Evolutionary conservation across 768 basidiomycete genomes (phyloP).

Genomic region (Ramaria rubella): DNA sequence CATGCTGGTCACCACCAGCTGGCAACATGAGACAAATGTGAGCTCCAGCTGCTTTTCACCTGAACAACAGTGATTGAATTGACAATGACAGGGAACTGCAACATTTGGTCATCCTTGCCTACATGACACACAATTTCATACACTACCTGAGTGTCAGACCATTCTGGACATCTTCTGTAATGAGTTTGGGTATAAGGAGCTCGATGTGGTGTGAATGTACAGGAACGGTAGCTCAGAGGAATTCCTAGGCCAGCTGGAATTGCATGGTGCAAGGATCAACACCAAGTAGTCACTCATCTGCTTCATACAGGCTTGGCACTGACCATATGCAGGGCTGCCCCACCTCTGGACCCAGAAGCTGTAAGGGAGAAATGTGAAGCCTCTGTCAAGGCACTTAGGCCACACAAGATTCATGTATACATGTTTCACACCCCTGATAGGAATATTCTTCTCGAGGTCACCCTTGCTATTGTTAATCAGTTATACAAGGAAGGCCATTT

Average conservation of each 20-base stretch:
- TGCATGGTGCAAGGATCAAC: conserved; percentile 37
- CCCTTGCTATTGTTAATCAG: conserved; percentile 45
- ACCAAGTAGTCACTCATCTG: conserved; percentile 33
- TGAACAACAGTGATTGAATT: too few relatives aligned
- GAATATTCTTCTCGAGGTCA: conserved; percentile 49
- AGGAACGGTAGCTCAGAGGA: conserved; percentile 48
- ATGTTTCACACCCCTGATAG: conserved; percentile 60
- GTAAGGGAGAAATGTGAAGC: conserved; percentile 33
- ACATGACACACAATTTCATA: too few relatives aligned
- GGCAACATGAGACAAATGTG: too few relatives aligned
- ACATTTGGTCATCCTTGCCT: too few relatives aligned
- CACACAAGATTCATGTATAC: conserved; percentile 42
- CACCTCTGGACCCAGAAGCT: not conserved
- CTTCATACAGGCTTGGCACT: not conserved
- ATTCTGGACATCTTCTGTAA: too few relatives aligned
- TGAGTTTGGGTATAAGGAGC: too few relatives aligned
- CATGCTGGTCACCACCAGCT: too few relatives aligned
- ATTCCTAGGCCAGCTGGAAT: conserved; percentile 34
- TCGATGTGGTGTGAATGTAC: conserved; percentile 41
- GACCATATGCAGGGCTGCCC: not conserved
- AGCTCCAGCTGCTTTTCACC: too few relatives aligned
- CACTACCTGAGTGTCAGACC: too few relatives aligned
- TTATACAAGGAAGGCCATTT: conserved; percentile 34
- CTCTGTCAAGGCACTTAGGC: conserved; percentile 38
- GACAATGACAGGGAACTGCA: too few relatives aligned